Evolutionary conservation across 345 rosid genomes (phyloP).

Genomic region (Melaleuca quinquenervia): DNA sequence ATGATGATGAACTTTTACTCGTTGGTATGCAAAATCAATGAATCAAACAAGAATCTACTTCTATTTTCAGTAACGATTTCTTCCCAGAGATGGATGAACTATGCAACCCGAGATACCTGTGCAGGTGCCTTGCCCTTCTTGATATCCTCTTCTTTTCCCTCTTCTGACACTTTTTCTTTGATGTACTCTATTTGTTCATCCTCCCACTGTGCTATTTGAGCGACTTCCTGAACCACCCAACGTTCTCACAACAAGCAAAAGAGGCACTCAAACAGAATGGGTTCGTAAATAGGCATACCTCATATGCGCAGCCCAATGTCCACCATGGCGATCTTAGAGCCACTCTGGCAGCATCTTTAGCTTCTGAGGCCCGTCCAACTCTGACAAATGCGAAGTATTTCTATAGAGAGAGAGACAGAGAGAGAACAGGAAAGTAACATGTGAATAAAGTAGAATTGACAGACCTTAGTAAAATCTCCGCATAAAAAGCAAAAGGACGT

Average conservation of each 20-base stretch:
- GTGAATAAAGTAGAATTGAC: slow-evolving; percentile 8
- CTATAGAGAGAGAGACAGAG: neutral
- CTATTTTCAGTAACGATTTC: neutral
- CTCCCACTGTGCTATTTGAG: slow-evolving; percentile 77
- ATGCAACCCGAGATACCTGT: slow-evolving; percentile 30
- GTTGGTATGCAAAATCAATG: neutral
- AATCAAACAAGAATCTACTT: neutral
- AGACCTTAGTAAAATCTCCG: slow-evolving; percentile 55
- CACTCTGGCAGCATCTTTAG: slow-evolving; percentile 84
- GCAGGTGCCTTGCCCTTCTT: slow-evolving; percentile 78
- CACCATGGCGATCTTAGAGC: slow-evolving; percentile 89
- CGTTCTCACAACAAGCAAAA: neutral
- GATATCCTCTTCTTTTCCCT: slow-evolving; percentile 66
- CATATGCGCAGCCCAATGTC: slow-evolving; percentile 73
- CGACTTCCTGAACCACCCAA: slow-evolving; percentile 42
- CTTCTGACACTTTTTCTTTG: slow-evolving; percentile 67
- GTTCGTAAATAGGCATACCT: slow-evolving; percentile 19
- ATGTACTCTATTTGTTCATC: slow-evolving; percentile 84
- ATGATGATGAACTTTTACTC: neutral
- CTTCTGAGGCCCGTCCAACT: slow-evolving; percentile 62
- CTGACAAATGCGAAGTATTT: slow-evolving; percentile 20
- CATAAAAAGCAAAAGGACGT: slow-evolving; percentile 78
- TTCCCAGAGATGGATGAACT: neutral
- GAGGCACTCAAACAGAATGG: neutral
- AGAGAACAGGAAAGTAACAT: neutral